Evolutionary conservation across 2,329 filamentous ascomycete species (phyloP).

Genomic region (Lomentospora prolificans): DNA sequence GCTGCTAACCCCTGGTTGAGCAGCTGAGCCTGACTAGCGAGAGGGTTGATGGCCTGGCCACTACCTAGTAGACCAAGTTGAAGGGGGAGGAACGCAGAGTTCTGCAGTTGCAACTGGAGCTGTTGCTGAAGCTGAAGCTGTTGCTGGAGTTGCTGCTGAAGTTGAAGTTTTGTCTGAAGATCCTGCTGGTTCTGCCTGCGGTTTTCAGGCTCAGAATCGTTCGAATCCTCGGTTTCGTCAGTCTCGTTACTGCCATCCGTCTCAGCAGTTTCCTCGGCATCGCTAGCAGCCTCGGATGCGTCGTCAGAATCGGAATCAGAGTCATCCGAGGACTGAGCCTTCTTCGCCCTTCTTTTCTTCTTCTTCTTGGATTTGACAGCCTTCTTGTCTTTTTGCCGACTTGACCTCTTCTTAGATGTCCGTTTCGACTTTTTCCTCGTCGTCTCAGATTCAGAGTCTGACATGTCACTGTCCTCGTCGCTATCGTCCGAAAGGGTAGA

Average conservation of each 20-base stretch:
- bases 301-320: not conserved
- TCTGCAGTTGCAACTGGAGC: not conserved
- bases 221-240: not conserved
- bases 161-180: not conserved
- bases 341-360: not conserved
- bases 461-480: constrained; percentile 1
- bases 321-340: not conserved
- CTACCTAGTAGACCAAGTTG: not conserved
- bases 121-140: constrained; percentile 1
- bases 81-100: not conserved
- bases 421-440: constrained; percentile 6
- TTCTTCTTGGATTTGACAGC: not conserved
- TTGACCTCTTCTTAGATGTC: not conserved
- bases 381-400: not conserved
- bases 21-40: not conserved
- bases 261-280: not conserved
- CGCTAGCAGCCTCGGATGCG: not conserved
- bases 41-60: not conserved
- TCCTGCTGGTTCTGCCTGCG: not conserved
- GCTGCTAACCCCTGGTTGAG: not conserved
- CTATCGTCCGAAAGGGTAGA: not conserved
- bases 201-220: not conserved
- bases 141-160: not conserved
- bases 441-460: not conserved
- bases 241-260: not conserved